These are phyloP conservation scores for Mesembryanthemum crystallinum DNA, from an alignment of 148 eudicot genomes.

Conservation along the genomic window DNA sequence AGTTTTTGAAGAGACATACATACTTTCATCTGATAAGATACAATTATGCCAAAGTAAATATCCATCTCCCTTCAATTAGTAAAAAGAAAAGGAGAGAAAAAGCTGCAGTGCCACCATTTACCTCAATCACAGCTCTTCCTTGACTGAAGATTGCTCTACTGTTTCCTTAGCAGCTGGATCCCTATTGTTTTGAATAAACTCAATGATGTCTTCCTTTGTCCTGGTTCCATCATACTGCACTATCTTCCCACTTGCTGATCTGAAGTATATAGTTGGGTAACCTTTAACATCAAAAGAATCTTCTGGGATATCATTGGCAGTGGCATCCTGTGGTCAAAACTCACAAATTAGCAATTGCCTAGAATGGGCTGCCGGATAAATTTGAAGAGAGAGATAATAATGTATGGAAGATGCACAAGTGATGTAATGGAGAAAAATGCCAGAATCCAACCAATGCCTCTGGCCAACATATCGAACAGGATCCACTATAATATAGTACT, in stretches of 20 bases:
- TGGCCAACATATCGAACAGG: too few species aligned
- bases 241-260: constrained; percentile 36
- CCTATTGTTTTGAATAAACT: constrained; percentile 35
- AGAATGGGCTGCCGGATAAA: background rate
- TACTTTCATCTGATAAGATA: too few species aligned
- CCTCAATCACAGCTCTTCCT: constrained; percentile 38
- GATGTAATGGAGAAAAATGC: too few species aligned
- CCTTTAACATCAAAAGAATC: constrained; percentile 43
- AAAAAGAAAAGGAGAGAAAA: background rate
- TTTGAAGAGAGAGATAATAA: background rate
- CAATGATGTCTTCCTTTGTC: constrained; percentile 37
- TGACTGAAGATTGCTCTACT: constrained; percentile 22
- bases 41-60: too few species aligned
- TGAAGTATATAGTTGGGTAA: constrained; percentile 43
- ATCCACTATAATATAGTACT: too few species aligned
- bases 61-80: too few species aligned
- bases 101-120: background rate
- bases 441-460: too few species aligned
- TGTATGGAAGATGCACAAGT: background rate
- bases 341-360: background rate
- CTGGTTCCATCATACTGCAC: constrained; percentile 31
- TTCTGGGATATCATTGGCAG: constrained; percentile 45
- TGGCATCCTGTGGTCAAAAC: constrained; percentile 39
- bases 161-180: constrained; percentile 24
- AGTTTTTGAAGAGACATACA: too few species aligned